Base-by-base conservation (phyloP, 192 early-diverging fungal genomes). In the Jimgerdemannia lactiflua region DNA sequence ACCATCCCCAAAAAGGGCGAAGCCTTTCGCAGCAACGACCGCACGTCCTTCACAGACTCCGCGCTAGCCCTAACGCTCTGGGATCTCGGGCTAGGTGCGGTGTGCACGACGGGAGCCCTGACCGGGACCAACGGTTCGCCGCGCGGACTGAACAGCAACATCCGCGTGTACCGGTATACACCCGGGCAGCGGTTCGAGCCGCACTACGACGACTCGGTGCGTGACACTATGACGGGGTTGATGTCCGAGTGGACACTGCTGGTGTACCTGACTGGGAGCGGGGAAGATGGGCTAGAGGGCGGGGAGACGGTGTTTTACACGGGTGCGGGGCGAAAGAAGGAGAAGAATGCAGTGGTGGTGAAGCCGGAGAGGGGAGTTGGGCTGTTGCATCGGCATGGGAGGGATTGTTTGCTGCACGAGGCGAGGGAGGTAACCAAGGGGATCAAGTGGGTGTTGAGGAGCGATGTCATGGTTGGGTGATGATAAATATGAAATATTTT, bases 241-340 rank as follows among this genome's bases (percentile, higher is more conserved):
- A 72, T 74, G 80, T 83, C 79, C 40, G 79, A 76, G 11, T 85
- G 84, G 84, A 85, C 84, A 3, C 63, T 85, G 3, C 71, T 85
- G 17, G 77, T 85, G n/a, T 85, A 85, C 73, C 75, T 85, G 40
- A 80, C 75, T 29, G 78, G 78, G 64, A 19, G 9, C 9, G 71
- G 64, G 6, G 75, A 83, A 14, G 71, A 77, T 17, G 82, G 76
- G 3, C 68, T 73, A 49, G 65, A 76, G 63, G 84, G 84, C 9
- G 84, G 84, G 7, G 84, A 85, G 44, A 85, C 84, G 0, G 84
- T 85, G 3, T 85, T 85, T 76, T 85, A 85, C 70, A 76, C 74
- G 59, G 69, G 71, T 9, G 1, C 67, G 9, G 42, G 65, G 1
- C 40, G 42, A 7, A 64, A 64, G 14, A 85, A 75, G 69, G 74